Percentiles rank a stretch among this genome's conserved stretches.
These are phyloP conservation scores for Tulasnella sp. DNA, from an alignment of 768 basidiomycete species.

Conservation along the genomic window DNA sequence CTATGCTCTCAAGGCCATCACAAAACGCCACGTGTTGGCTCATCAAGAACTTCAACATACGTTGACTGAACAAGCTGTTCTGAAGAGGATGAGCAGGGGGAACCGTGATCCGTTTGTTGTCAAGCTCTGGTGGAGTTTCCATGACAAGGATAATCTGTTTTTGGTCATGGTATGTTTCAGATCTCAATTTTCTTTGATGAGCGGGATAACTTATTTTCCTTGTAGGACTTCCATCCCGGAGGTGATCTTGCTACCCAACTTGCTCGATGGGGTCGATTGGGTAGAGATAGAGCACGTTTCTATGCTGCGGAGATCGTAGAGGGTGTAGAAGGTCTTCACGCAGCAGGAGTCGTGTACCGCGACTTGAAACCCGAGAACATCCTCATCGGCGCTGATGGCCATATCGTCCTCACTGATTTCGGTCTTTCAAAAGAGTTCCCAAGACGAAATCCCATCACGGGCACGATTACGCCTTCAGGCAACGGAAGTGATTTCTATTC, in stretches of 20 bases:
- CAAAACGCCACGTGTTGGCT: conserved; percentile 90
- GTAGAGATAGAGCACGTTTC: conserved; percentile 87
- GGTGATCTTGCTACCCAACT: conserved; percentile 97
- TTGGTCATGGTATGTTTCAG: conserved; percentile 68
- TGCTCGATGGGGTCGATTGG: conserved; percentile 86
- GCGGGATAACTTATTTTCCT: neutral
- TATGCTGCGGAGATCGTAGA: conserved; percentile 97
- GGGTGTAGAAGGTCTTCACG: conserved; percentile 88
- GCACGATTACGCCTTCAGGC: neutral
- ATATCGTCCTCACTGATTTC: conserved; percentile 95
- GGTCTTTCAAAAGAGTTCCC: conserved; percentile 89
- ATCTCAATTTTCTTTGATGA: neutral
- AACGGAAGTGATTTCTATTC: conserved; percentile 1
- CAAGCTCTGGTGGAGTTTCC: conserved; percentile 93
- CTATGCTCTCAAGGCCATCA: conserved; percentile 94
- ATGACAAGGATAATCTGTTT: conserved; percentile 94
- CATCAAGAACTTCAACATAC: conserved; percentile 96
- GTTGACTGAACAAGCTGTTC: conserved; percentile 86
- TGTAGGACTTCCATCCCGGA: conserved; percentile 83
- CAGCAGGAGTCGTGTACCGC: conserved; percentile 90
- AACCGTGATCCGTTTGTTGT: conserved; percentile 88
- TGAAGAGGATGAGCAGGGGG: conserved; percentile 77
- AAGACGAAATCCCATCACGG: neutral
- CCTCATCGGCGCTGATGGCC: conserved; percentile 84
- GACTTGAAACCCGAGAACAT: conserved; percentile 97